Percentiles rank a stretch among this genome's conserved stretches.
phyloP scores from a whole-genome alignment of 805 yeast species.

The Aciculoconidium aculeatum region DNA sequence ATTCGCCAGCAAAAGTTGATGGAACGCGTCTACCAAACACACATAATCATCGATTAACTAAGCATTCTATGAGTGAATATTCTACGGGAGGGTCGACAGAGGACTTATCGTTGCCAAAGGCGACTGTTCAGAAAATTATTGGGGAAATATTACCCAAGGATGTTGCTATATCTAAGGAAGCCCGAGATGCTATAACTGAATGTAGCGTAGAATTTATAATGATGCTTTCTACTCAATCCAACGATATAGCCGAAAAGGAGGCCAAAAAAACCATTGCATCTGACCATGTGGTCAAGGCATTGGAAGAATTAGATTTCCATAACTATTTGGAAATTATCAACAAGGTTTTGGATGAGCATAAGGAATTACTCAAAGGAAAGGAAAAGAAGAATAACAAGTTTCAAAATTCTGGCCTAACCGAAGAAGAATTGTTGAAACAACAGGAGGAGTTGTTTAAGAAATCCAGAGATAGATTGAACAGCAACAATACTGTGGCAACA shows the following conservation, averaged over 20 bases:
- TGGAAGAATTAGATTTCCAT: conserved; percentile 79
- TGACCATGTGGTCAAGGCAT: conserved; percentile 89
- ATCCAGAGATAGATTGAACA: conserved; percentile 60
- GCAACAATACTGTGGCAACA: conserved; percentile 11
- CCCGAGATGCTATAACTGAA: conserved; percentile 90
- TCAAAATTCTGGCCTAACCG: conserved; percentile 85
- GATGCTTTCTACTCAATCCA: conserved; percentile 88
- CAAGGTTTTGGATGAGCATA: conserved; percentile 77
- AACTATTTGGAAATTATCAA: conserved; percentile 80
- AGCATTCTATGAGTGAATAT: conserved; percentile 44
- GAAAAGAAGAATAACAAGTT: conserved; percentile 90
- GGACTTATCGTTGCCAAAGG: conserved; percentile 47
- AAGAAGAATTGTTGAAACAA: conserved; percentile 85
- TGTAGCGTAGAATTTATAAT: conserved; percentile 94
- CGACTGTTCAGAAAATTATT: conserved; percentile 93
- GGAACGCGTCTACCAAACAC: too few relatives aligned
- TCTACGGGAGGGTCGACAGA: conserved; percentile 25
- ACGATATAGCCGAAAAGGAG: conserved; percentile 94
- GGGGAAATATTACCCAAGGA: conserved; percentile 88
- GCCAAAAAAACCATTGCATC: conserved; percentile 94
- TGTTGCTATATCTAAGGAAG: conserved; percentile 83
- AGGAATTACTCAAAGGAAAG: conserved; percentile 79
- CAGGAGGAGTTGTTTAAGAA: conserved; percentile 89
- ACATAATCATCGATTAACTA: too few relatives aligned
- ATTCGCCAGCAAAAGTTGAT: too few relatives aligned